Conservation (phyloP, 345 rosid genomes). For the Arabidopsis thaliana region TAIR10.1 NC_003075.7:9589501-9590000, state of each 20-base stretch:
- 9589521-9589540: conserved; percentile 30
- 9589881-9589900: conserved; percentile 90
- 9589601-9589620: background rate
- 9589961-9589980: conserved; percentile 8
- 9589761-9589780: conserved; percentile 14
- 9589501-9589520: conserved; percentile 2
- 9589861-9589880: conserved; percentile 83
- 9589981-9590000: background rate
- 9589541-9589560: conserved; percentile 35
- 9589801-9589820: conserved; percentile 71
- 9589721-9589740: background rate
- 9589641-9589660: conserved; percentile 25
- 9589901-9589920: conserved; percentile 64
- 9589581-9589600: background rate
- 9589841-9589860: conserved; percentile 48
- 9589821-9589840: conserved; percentile 59
- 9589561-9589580: conserved; percentile 39
- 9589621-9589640: conserved; percentile 20
- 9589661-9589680: conserved; percentile 39
- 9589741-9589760: conserved; percentile 13
- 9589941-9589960: conserved; percentile 3
- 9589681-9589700: conserved; percentile 35
- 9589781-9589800: conserved; percentile 52
- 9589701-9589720: conserved; percentile 2
- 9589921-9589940: conserved; percentile 21